Conservation (phyloP, 352 stramenopile genomes). For the Phytophthora macrochlamydospora region DNA sequence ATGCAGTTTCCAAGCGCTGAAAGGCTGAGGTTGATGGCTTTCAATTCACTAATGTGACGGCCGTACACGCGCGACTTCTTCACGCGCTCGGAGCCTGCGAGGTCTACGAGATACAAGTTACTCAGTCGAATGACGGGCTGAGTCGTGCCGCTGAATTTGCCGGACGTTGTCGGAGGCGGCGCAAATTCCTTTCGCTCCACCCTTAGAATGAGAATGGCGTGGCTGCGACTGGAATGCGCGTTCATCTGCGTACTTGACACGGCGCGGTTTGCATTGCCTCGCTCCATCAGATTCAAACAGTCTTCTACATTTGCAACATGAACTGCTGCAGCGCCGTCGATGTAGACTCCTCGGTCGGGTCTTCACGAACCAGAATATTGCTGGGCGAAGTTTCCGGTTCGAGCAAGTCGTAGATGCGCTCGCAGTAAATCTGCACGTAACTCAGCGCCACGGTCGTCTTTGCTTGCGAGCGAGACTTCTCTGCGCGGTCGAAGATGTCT, state of each 20-base stretch:
- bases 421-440: conserved; percentile 86
- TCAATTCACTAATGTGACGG: conserved; percentile 68
- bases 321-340: conserved; percentile 58
- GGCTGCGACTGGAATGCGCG: conserved; percentile 81
- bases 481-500: conserved; percentile 55
- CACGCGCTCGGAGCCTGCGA: conserved; percentile 73
- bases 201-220: conserved; percentile 86
- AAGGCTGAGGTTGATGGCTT: conserved; percentile 76
- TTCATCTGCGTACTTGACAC: conserved; percentile 90
- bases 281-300: conserved; percentile 50
- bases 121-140: conserved; percentile 60
- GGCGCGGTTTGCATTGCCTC: conserved; percentile 69
- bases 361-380: conserved; percentile 68
- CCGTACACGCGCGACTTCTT: conserved; percentile 67
- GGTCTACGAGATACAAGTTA: conserved; percentile 69
- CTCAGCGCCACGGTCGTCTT: conserved; percentile 66
- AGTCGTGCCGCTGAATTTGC: conserved; percentile 1
- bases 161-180: conserved; percentile 8
- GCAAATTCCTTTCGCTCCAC: conserved; percentile 75
- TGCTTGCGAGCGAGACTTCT: conserved; percentile 27
- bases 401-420: conserved; percentile 77
- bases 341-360: conserved; percentile 64
- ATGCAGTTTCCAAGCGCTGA: conserved; percentile 82
- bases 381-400: conserved; percentile 41
- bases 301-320: conserved; percentile 48